phyloP scores from a whole-genome alignment of 768 basidiomycete species.

The Termitomyces sp. region DNA sequence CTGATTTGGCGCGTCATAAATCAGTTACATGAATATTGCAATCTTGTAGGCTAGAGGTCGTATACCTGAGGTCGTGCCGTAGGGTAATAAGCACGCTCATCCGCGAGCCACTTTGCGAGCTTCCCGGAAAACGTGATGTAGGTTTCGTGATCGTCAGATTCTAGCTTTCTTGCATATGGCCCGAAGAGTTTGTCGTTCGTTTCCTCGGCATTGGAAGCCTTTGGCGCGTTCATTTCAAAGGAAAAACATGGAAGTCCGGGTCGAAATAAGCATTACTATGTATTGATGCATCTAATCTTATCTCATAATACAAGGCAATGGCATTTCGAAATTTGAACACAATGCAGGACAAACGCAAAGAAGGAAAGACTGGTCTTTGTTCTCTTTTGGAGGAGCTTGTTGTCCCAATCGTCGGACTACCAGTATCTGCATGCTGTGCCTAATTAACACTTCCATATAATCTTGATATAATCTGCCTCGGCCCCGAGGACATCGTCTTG shows the following conservation, averaged over 20 bases:
- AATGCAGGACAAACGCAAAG: no score
- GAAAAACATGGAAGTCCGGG: conserved; percentile 2
- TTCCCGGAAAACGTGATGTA: conserved; percentile 29
- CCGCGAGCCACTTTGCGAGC: conserved; percentile 40
- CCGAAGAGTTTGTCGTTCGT: conserved; percentile 38
- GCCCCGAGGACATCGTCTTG: background rate
- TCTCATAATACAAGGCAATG: background rate
- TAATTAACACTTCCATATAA: background rate
- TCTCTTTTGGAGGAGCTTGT: background rate
- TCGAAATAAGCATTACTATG: background rate
- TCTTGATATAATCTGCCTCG: background rate
- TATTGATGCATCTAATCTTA: conserved; percentile 8
- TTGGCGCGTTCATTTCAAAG: conserved; percentile 5
- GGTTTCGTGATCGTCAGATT: conserved; percentile 19
- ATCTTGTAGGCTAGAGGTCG: background rate
- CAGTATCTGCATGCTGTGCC: no score
- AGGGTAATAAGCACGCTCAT: conserved; percentile 49
- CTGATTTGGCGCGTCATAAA: conserved; percentile 22
- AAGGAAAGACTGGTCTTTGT: background rate
- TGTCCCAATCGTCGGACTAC: background rate
- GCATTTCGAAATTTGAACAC: background rate
- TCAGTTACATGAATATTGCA: background rate
- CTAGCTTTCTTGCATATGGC: conserved; percentile 28
- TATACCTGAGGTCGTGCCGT: conserved; percentile 46
- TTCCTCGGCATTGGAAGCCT: conserved; percentile 13